Evolutionary conservation across 2,329 filamentous ascomycete genomes (phyloP).

Genomic region (Neofusicoccum kwambonambiense): DNA sequence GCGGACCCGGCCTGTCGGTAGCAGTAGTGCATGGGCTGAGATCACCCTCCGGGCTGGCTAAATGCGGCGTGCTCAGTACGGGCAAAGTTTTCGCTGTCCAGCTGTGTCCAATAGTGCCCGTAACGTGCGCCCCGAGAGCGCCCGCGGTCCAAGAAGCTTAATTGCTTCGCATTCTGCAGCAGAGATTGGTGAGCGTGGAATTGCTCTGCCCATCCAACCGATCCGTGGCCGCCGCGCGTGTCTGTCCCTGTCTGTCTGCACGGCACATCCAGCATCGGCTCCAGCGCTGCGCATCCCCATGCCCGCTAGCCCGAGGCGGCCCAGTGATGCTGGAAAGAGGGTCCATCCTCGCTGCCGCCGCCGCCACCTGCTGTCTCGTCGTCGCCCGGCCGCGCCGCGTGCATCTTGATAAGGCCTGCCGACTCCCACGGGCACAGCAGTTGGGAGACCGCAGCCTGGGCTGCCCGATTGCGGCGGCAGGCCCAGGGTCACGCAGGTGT

Average conservation of each 20-base stretch:
- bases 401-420: background rate
- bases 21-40: too few species aligned
- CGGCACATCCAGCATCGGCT: background rate
- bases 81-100: too few species aligned
- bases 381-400: background rate
- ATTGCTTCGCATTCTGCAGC: too few species aligned
- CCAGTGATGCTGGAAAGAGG: background rate
- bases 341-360: background rate
- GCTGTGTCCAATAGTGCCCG: too few species aligned
- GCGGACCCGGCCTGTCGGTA: too few species aligned
- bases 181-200: too few species aligned
- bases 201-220: too few species aligned
- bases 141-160: too few species aligned
- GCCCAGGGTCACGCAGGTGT: background rate
- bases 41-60: too few species aligned
- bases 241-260: background rate
- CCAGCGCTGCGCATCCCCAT: background rate
- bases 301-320: background rate
- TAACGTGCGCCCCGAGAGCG: too few species aligned
- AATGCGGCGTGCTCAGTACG: too few species aligned
- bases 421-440: background rate
- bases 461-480: background rate
- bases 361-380: background rate
- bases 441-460: background rate
- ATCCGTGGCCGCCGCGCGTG: background rate